Evolutionary conservation across 768 basidiomycete species (phyloP).

Genomic region (Lactarius hengduanensis): DNA sequence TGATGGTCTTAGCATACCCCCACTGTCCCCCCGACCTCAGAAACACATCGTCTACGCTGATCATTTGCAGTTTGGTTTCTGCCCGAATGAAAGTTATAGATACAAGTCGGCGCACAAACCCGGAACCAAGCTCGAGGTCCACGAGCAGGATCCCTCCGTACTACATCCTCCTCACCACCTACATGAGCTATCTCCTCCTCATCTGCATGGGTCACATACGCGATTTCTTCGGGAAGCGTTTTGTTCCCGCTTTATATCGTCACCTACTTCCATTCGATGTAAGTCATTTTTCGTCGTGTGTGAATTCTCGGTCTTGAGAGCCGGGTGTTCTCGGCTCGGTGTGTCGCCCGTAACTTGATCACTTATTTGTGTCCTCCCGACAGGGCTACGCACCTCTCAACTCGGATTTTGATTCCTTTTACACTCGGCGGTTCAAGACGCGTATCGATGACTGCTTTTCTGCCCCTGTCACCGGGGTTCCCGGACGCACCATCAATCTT

Average conservation of each 20-base stretch:
- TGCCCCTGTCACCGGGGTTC: slow-evolving; percentile 90
- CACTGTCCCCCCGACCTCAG: slow-evolving; percentile 70
- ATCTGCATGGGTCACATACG: slow-evolving; percentile 90
- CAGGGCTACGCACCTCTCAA: slow-evolving; percentile 96
- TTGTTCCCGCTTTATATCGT: slow-evolving; percentile 64
- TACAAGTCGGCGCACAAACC: slow-evolving; percentile 60
- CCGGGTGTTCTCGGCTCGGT: neutral
- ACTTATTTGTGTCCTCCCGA: slow-evolving; percentile 14
- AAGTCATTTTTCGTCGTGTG: slow-evolving; percentile 38
- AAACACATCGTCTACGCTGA: slow-evolving; percentile 75
- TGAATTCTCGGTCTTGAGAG: neutral
- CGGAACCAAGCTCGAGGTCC: slow-evolving; percentile 50
- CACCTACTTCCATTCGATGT: slow-evolving; percentile 86
- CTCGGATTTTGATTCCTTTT: slow-evolving; percentile 99
- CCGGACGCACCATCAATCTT: slow-evolving; percentile 86
- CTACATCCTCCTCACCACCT: slow-evolving; percentile 88
- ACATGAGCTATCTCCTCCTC: slow-evolving; percentile 90
- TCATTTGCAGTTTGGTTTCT: slow-evolving; percentile 93
- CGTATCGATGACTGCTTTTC: slow-evolving; percentile 97
- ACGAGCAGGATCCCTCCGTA: slow-evolving; percentile 90
- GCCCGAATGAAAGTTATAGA: slow-evolving; percentile 73
- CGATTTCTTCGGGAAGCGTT: slow-evolving; percentile 91
- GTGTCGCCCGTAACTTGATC: slow-evolving; percentile 19
- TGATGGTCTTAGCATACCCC: slow-evolving; percentile 68
- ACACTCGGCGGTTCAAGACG: slow-evolving; percentile 91